Evolutionary conservation across 1,284 basidiomycete genomes (phyloP), one percentile per base, ranked within the genome.

Genomic region (Mycena sp.): DNA sequence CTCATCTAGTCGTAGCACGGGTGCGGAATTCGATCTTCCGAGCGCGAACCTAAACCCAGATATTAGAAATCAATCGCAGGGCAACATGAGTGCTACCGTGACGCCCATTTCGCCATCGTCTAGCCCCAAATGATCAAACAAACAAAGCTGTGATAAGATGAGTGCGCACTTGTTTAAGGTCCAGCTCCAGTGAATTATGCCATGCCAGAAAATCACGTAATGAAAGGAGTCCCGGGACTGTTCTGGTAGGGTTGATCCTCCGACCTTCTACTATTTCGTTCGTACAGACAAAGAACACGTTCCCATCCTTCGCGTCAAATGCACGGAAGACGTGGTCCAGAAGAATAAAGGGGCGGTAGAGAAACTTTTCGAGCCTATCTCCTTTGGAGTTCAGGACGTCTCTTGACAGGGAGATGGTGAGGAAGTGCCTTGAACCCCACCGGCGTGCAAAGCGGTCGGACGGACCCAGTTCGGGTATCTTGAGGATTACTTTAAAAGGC

Each of bases 91-190:
- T 78, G 74, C 63, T 81, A 82, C 2, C 85, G 77, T 21, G 84
- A 79, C 5, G 80, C 76, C 78, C 81, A 87, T 73, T 87, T 87
- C 0, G 81, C 76, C 77, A 85, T 81, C 17, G 79, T 76, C 84
- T 85, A 29, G 28, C 2, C 19, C 14, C 14, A 6, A 21, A 6
- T 58, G 28, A 62, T 17, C 50, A 2, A 52, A 26, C 11, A 41
- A 19, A 14, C n/a, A 44, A 17, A 19, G 17, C 30, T 12, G n/a
- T 5, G 28, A 6, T 29, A 10, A n/a, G 12, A 23, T 29, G 9
- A 50, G 14, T 7, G 58, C 55, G 51, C 58, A 76, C 75, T 69
- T 77, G 78, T 12, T 67, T 59, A 6, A 50, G 44, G 54, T 80
- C 76, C 4, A 64, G 19, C 14, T 72, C 60, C 21, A 77, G 68